Percentiles rank a stretch among this genome's conserved stretches.
Evolutionary conservation across 2,329 filamentous ascomycete species (phyloP).

Genomic region (Orbilia blumenaviensis): DNA sequence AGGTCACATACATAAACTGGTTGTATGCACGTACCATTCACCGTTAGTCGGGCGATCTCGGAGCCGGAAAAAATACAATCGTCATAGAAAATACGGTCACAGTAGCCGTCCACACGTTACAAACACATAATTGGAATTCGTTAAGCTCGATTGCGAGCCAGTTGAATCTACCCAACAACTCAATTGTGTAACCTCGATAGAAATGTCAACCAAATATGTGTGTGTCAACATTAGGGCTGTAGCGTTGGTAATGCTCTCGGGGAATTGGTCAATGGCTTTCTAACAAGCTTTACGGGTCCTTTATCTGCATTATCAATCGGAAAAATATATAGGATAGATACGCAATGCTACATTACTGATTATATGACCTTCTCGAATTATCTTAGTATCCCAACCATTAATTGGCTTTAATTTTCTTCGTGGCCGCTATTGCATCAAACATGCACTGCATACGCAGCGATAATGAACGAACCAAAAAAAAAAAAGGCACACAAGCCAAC

Average conservation of each 20-base stretch:
- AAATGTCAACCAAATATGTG: background rate
- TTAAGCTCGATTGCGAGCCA: background rate
- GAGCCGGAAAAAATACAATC: background rate
- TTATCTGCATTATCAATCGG: conserved; percentile 16
- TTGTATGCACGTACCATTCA: background rate
- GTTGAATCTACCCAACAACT: conserved; percentile 7
- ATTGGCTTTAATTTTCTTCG: no score
- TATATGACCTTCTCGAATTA: conserved; percentile 35
- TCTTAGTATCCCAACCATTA: background rate
- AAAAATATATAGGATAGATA: background rate
- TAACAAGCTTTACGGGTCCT: background rate
- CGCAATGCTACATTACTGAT: conserved; percentile 5
- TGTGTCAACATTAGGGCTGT: background rate
- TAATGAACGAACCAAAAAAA: background rate
- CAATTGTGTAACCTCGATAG: conserved; percentile 3
- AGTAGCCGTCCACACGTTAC: background rate
- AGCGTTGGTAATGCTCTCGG: background rate
- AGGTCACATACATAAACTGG: background rate
- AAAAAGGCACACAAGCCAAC: background rate
- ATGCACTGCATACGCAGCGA: background rate
- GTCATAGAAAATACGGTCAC: background rate
- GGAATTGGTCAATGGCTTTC: conserved; percentile 4
- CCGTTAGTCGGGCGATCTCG: conserved; percentile 26
- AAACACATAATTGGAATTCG: background rate
- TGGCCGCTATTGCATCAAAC: background rate